A percentile compares a stretch with the other conserved stretches of the same genome.
These are phyloP conservation scores for Suillus lakei DNA, from an alignment of 768 basidiomycete species.

Conservation along the genomic window DNA sequence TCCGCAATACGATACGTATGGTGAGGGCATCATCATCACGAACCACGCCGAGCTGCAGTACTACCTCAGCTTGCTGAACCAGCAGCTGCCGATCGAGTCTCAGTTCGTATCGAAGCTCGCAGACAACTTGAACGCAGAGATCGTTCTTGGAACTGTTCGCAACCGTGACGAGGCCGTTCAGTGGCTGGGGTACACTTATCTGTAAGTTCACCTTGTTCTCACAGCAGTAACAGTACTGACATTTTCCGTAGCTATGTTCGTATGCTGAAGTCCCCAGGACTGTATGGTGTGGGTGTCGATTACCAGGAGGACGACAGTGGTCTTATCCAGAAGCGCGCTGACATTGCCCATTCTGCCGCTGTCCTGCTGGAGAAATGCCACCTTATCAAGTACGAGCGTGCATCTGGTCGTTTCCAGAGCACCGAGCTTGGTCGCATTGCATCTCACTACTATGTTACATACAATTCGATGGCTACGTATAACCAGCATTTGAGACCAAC, in stretches of 20 bases:
- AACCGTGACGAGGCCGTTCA: constrained; percentile 97
- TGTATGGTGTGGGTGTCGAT: constrained; percentile 89
- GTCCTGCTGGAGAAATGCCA: constrained; percentile 93
- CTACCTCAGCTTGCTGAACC: constrained; percentile 92
- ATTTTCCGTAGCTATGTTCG: constrained; percentile 71
- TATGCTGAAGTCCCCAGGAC: constrained; percentile 86
- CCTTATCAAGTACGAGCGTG: constrained; percentile 91
- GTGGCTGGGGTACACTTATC: constrained; percentile 94
- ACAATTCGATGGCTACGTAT: constrained; percentile 95
- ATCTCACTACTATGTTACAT: constrained; percentile 93
- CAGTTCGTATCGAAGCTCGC: constrained; percentile 93
- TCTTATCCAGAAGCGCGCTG: constrained; percentile 91
- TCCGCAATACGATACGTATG: constrained; percentile 96
- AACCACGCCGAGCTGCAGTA: constrained; percentile 97
- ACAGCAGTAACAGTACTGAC: constrained; percentile 8
- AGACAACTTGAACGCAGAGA: constrained; percentile 96
- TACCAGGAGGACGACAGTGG: constrained; percentile 86
- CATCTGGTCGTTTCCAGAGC: constrained; percentile 86
- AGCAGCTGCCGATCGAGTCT: constrained; percentile 96
- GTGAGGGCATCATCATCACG: constrained; percentile 98
- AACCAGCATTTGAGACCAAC: constrained; percentile 90
- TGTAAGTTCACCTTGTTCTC: constrained; percentile 55
- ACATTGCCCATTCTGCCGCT: constrained; percentile 93
- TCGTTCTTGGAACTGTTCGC: constrained; percentile 91
- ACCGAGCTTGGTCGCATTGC: constrained; percentile 95